phyloP scores from a whole-genome alignment of 2,329 filamentous ascomycete species.

The Karstenula rhodostoma region DNA sequence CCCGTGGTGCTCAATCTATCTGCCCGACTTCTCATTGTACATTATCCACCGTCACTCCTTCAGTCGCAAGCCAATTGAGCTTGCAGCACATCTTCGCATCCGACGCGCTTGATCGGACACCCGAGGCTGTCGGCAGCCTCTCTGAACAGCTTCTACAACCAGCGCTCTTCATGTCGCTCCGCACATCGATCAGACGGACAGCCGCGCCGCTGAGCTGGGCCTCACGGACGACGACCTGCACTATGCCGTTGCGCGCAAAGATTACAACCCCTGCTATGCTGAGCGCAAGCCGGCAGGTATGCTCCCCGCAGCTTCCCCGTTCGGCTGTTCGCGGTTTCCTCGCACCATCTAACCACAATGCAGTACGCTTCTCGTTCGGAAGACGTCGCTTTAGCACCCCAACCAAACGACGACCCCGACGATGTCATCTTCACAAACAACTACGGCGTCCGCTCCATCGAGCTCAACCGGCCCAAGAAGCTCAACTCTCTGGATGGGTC shows the following conservation, averaged over 20 bases:
- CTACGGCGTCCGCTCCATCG: conserved; percentile 89
- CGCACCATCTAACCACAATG: conserved; percentile 23
- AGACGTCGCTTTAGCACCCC: conserved; percentile 57
- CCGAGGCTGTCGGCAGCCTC: conserved; percentile 46
- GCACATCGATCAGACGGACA: conserved; percentile 50
- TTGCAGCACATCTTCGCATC: conserved; percentile 18
- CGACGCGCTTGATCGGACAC: conserved; percentile 34
- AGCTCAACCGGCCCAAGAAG: conserved; percentile 92
- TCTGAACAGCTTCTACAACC: conserved; percentile 38
- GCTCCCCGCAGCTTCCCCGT: conserved; percentile 17
- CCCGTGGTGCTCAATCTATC: conserved; percentile 13
- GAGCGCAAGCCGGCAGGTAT: conserved; percentile 61
- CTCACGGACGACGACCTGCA: conserved; percentile 42
- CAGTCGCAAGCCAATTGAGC: conserved; percentile 18
- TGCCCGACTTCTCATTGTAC: conserved; percentile 1
- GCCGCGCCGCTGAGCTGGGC: conserved; percentile 51
- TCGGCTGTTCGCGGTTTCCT: conserved; percentile 4
- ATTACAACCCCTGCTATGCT: conserved; percentile 67
- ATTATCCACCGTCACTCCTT: conserved; percentile 10
- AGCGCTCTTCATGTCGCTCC: conserved; percentile 54
- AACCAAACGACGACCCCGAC: conserved; percentile 76
- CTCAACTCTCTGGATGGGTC: conserved; percentile 91
- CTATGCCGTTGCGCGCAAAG: conserved; percentile 85
- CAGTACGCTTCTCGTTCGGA: conserved; percentile 47
- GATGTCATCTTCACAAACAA: conserved; percentile 92